Base-by-base conservation (phyloP, 306 rosid genomes). In the Sindora glabra region DNA sequence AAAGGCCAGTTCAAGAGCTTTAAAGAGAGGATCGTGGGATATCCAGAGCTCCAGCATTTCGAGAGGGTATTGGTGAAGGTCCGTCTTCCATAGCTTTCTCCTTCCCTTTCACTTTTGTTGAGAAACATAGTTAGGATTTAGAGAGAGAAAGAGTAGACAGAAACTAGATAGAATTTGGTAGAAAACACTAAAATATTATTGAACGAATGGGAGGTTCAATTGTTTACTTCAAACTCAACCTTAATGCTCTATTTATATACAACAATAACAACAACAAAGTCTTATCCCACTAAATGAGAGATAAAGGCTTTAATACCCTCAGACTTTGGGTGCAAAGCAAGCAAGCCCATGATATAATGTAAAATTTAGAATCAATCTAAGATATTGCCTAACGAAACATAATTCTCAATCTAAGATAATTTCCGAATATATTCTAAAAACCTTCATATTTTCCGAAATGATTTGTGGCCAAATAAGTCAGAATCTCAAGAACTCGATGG, bases 401-500 rank as follows among this genome's bases (percentile, higher is more conserved):
- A n/a, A n/a, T n/a, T n/a, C n/a, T n/a, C n/a, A n/a, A n/a, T n/a
- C n/a, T n/a, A n/a, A n/a, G n/a, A n/a, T n/a, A n/a, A n/a, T n/a
- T n/a, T n/a, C n/a, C n/a, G n/a, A n/a, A n/a, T n/a, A n/a, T n/a
- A n/a, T n/a, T n/a, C n/a, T n/a, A n/a, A n/a, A n/a, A n/a, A 2
- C 30, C 30, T 26, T 26, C 30, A 26, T 26, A 26, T 3, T 26
- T 26, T 26, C 30, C 79, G 66, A 87, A 66, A 81, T 89, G 97
- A 68, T 86, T 89, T 54, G 89, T 80, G 29, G 97, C 95, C 86
- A 94, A 84, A 77, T 77, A 80, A 32, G 86, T 81, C 52, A 89
- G 70, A 67, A 89, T 89, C 83, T 94, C 97, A 61, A 94, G 94
- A 63, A 82, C 71, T 70, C 95, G 90, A 46, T 89, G 94, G 67